Conservation (phyloP, 2,329 filamentous ascomycete species). For the Pseudogymnoascus sp. region DNA sequence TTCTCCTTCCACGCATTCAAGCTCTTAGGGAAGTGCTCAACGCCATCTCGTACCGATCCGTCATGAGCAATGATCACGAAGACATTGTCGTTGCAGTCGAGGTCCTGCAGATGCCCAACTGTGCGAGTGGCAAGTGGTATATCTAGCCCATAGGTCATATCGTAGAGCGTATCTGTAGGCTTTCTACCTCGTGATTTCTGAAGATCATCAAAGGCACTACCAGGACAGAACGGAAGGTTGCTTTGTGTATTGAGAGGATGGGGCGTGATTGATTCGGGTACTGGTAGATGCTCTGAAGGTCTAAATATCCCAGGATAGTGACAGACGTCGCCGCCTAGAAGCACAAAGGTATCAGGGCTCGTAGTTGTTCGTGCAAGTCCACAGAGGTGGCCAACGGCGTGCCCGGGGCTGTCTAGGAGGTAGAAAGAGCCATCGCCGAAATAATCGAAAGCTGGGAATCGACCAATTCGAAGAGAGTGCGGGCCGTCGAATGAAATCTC, state of each 20-base stretch:
- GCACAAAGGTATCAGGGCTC: conserved; percentile 32
- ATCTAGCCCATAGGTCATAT: conserved; percentile 22
- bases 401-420: conserved; percentile 36
- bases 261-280: conserved; percentile 30
- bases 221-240: conserved; percentile 17
- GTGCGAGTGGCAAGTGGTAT: conserved; percentile 23
- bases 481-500: conserved; percentile 20
- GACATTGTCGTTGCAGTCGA: conserved; percentile 36
- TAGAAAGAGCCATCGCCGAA: conserved; percentile 38
- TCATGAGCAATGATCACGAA: conserved; percentile 40
- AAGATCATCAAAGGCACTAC: conserved; percentile 20
- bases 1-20: conserved; percentile 39
- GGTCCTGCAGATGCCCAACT: conserved; percentile 35
- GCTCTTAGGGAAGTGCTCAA: conserved; percentile 40
- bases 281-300: conserved; percentile 31
- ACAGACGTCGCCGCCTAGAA: conserved; percentile 38
- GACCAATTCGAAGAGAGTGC: conserved; percentile 29
- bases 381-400: conserved; percentile 36
- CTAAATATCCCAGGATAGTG: conserved; percentile 34
- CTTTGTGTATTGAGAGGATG: conserved; percentile 27
- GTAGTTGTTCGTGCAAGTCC: conserved; percentile 34
- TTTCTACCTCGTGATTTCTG: conserved; percentile 20
- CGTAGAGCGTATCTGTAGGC: conserved; percentile 21
- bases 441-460: conserved; percentile 35
- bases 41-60: conserved; percentile 31